These are phyloP conservation scores for Berberis thunbergii DNA, from an alignment of 164 flowering plant genomes.

Conservation along the genomic window DNA sequence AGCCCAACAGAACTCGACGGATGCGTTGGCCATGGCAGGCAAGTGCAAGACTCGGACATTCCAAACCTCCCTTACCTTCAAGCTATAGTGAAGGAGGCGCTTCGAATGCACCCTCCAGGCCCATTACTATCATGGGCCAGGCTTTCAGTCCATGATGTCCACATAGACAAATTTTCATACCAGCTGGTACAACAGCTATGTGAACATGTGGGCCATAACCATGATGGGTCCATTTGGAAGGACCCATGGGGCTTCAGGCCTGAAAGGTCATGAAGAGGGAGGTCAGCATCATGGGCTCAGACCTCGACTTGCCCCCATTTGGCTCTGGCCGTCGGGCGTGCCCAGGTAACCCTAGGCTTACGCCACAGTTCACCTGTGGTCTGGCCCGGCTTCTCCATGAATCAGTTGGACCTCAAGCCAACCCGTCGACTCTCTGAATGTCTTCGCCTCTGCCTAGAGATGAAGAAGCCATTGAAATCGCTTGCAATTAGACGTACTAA, in stretches of 20 bases:
- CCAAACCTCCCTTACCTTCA: slow-evolving; percentile 58
- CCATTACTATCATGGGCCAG: slow-evolving; percentile 91
- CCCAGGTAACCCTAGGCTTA: slow-evolving; percentile 61
- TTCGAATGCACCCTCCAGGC: slow-evolving; percentile 81
- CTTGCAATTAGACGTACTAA: slow-evolving; percentile 18
- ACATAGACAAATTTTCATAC: slow-evolving; percentile 49
- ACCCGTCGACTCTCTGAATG: slow-evolving; percentile 63
- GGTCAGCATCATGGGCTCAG: slow-evolving; percentile 63
- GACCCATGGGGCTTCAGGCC: slow-evolving; percentile 67
- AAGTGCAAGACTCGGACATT: slow-evolving; percentile 52
- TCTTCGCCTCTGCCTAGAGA: slow-evolving; percentile 60
- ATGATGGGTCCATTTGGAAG: slow-evolving; percentile 58
- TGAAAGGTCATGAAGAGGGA: slow-evolving; percentile 53
- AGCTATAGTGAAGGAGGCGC: slow-evolving; percentile 64
- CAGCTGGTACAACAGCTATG: slow-evolving; percentile 85
- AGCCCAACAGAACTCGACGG: slow-evolving; percentile 50
- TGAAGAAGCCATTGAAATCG: slow-evolving; percentile 58
- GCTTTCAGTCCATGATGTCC: slow-evolving; percentile 55
- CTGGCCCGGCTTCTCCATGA: slow-evolving; percentile 51
- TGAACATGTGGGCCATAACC: slow-evolving; percentile 96
- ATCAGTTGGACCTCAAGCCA: slow-evolving; percentile 41
- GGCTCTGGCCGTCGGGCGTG: slow-evolving; percentile 75
- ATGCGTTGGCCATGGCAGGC: slow-evolving; percentile 28
- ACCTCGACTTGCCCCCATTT: slow-evolving; percentile 71
- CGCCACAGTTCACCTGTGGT: slow-evolving; percentile 70